Evolutionary conservation across 1,139 yeast species (phyloP), one percentile per base, ranked within the genome.

Genomic region (Zygosaccharomyces sapae): DNA sequence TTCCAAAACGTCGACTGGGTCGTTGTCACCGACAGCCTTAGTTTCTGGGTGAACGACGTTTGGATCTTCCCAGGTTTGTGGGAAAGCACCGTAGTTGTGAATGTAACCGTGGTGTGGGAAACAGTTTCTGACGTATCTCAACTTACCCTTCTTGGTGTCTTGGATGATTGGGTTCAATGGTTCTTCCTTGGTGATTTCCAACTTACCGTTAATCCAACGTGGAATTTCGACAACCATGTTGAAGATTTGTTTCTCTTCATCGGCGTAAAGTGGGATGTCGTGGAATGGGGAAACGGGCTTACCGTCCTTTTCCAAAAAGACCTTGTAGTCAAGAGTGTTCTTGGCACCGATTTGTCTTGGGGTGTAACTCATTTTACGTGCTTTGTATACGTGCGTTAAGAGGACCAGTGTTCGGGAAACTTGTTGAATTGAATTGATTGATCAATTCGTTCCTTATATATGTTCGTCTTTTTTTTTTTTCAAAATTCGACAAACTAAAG

Each of bases 31-130:
- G 56, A 69, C 79, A 50, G 89, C 87, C 62, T 83, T 82, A 52
- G 94, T 83, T 66, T 83, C 92, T 54, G 86, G 83, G 49, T 72
- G 67, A 39, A 65, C 67, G 53, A 62, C 68, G 57, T 79, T 80
- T 49, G 94, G 94, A 62, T 88, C 95, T 70, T 88, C 96, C 96
- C 96, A 88, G 29, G 96, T 88, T 70, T 87, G 96, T 46, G 96
- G 95, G 73, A 88, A 80, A 27, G 96, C 95, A 61, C 96, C 96
- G 65, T 88, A 88, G 74, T 87, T 88, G 72, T 86, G 95, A 56
- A 90, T 79, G 71, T 87, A 87, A 51, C 96, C 96, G 62, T 86
- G 88, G 70, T 80, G 85, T 35, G 96, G 96, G 79, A 86, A 88
- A 61, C 88, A 77, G 73, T 88, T 88, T 70, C 87, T 77, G 38